phyloP scores from a whole-genome alignment of 139 green algal genomes.

The Chlorella vulgaris region DNA sequence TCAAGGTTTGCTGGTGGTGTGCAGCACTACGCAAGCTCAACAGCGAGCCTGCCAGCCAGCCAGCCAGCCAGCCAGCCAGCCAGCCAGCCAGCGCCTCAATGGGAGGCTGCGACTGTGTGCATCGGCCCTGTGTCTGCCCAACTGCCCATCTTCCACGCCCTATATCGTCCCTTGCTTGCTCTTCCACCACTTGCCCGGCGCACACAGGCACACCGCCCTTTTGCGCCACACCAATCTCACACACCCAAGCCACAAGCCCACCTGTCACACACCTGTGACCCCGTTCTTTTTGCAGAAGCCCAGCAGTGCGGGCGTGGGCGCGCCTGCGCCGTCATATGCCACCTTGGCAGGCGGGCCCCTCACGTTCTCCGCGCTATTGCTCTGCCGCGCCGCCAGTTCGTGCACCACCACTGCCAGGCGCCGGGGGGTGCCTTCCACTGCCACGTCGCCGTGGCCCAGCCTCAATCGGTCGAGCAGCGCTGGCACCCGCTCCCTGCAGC shows the following conservation, averaged over 20 bases:
- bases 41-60: too few species aligned
- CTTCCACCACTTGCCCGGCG: too few species aligned
- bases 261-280: constrained; percentile 40
- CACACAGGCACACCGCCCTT: too few species aligned
- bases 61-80: too few species aligned
- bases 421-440: constrained; percentile 86
- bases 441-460: constrained; percentile 74
- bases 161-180: too few species aligned
- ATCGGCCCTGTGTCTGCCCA: too few species aligned
- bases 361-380: constrained; percentile 61
- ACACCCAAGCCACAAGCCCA: neutral
- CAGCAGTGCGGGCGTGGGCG: constrained; percentile 85
- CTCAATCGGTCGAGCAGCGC: constrained; percentile 77
- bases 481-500: constrained; percentile 66
- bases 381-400: constrained; percentile 71
- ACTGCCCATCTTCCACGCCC: too few species aligned
- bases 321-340: constrained; percentile 72
- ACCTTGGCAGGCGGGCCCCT: constrained; percentile 90
- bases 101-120: too few species aligned
- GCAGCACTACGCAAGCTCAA: too few species aligned
- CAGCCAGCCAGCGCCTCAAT: too few species aligned
- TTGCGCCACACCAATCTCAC: neutral
- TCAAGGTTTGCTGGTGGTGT: too few species aligned
- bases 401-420: constrained; percentile 84
- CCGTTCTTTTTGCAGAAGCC: constrained; percentile 96